These are phyloP conservation scores for Aspergillus sp. DNA, from an alignment of 2,329 filamentous ascomycete species.

Conservation along the genomic window DNA sequence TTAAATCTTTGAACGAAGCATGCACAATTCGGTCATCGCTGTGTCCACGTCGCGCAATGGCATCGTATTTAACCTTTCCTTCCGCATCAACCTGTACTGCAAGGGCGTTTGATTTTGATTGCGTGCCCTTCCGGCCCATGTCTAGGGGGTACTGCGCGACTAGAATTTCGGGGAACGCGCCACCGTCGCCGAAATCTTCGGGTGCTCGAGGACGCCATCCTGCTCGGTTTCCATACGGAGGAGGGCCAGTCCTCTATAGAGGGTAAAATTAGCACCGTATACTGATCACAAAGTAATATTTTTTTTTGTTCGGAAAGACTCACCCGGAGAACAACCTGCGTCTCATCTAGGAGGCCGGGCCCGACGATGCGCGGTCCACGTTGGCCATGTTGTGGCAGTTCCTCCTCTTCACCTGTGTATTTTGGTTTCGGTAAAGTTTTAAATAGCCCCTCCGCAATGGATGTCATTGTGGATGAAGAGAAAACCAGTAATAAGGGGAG, in stretches of 20 bases:
- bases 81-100: conserved; percentile 88
- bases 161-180: conserved; percentile 90
- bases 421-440: conserved; percentile 83
- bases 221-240: conserved; percentile 79
- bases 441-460: conserved; percentile 70
- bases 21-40: conserved; percentile 81
- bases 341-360: conserved; percentile 76
- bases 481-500: conserved; percentile 18
- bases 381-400: conserved; percentile 68
- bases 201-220: conserved; percentile 87
- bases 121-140: conserved; percentile 78
- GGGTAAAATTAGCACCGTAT: conserved; percentile 12
- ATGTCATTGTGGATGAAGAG: conserved; percentile 54
- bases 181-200: conserved; percentile 94
- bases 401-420: conserved; percentile 87
- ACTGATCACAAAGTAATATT: neutral
- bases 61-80: conserved; percentile 94
- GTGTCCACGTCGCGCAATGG: conserved; percentile 88
- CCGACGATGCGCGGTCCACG: conserved; percentile 81
- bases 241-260: conserved; percentile 71
- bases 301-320: conserved; percentile 21
- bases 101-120: conserved; percentile 76
- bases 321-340: conserved; percentile 77
- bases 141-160: conserved; percentile 94
- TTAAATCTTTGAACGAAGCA: conserved; percentile 94